Conservation (phyloP, 192 early-diverging fungal genomes). For the Linnemannia schmuckeri region DNA sequence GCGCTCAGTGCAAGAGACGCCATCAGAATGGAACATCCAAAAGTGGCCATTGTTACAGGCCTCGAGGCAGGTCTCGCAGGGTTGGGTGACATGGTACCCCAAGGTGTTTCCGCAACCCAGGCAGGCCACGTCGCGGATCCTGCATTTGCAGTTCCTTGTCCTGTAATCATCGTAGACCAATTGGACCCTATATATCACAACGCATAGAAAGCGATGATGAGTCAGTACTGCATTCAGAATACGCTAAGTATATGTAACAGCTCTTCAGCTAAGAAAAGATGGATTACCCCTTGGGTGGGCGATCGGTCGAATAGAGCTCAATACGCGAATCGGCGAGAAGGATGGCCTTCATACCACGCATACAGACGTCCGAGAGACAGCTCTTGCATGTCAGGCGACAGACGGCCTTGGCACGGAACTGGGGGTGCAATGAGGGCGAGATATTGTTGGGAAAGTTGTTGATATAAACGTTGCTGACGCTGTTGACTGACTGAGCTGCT, state of each 20-base stretch:
- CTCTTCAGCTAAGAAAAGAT: background rate
- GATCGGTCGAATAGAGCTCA: slow-evolving; percentile 83
- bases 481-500: background rate
- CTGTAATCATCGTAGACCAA: slow-evolving; percentile 86
- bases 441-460: slow-evolving; percentile 13
- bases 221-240: background rate
- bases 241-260: background rate
- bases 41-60: slow-evolving; percentile 76
- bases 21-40: slow-evolving; percentile 74
- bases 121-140: slow-evolving; percentile 86
- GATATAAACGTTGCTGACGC: background rate
- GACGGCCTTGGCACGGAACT: slow-evolving; percentile 77
- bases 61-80: slow-evolving; percentile 64
- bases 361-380: slow-evolving; percentile 72
- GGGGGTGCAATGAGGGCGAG: slow-evolving; percentile 58
- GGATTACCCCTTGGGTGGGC: slow-evolving; percentile 70
- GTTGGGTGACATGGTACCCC: slow-evolving; percentile 86
- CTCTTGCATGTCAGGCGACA: slow-evolving; percentile 77
- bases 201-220: background rate
- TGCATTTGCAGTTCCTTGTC: slow-evolving; percentile 81
- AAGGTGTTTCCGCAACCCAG: slow-evolving; percentile 76
- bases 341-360: slow-evolving; percentile 87
- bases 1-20: slow-evolving; percentile 45
- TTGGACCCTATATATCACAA: slow-evolving; percentile 63
- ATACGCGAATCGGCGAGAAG: slow-evolving; percentile 80